Percentiles rank a stretch among this genome's conserved stretches.
phyloP scores from a whole-genome alignment of 352 stramenopile genomes.

The Blastocystis sp. region DNA sequence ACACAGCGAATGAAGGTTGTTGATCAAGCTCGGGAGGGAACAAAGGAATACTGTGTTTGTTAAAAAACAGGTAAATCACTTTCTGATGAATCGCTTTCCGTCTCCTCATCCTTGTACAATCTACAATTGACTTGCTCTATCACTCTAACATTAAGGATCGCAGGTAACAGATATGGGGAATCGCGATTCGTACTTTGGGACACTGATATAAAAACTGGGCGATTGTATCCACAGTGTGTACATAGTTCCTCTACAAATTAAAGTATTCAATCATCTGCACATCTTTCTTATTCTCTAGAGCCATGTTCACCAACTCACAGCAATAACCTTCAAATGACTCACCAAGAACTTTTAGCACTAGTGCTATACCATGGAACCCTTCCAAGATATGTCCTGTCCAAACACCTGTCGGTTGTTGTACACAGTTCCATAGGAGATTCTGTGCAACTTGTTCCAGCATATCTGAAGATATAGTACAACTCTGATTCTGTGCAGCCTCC shows the following conservation, averaged over 20 bases:
- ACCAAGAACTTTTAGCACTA: background rate
- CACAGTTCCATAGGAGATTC: background rate
- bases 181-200: background rate
- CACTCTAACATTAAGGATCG: background rate
- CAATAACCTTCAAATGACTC: background rate
- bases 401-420: background rate
- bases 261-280: background rate
- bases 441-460: background rate
- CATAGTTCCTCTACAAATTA: background rate
- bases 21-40: background rate
- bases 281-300: background rate
- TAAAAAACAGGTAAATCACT: conserved; percentile 2
- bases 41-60: background rate
- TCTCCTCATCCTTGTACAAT: background rate
- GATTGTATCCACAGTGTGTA: background rate
- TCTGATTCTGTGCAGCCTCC: background rate
- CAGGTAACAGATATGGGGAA: background rate
- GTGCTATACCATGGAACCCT: background rate
- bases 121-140: background rate
- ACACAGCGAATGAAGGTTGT: background rate
- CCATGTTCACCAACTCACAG: background rate
- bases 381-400: background rate
- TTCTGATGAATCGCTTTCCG: background rate
- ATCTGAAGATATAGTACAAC: background rate
- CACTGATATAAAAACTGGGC: background rate